Percentiles rank a stretch among this genome's conserved stretches.
phyloP scores from a whole-genome alignment of 2,329 filamentous ascomycete genomes.

The Trichoderma guizhouense region DNA sequence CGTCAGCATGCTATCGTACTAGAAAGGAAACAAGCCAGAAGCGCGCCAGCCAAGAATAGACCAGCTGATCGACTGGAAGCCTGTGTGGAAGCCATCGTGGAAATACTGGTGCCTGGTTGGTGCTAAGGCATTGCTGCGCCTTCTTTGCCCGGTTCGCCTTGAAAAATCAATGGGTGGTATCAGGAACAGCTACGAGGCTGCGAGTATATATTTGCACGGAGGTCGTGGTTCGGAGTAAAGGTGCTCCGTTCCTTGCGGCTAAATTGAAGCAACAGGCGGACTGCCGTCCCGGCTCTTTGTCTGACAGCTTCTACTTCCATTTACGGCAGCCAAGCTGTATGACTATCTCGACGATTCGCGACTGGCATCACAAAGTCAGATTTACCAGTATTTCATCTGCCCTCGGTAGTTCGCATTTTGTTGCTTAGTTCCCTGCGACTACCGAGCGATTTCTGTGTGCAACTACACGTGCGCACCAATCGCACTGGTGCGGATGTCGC shows the following conservation, averaged over 20 bases:
- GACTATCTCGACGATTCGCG: not conserved
- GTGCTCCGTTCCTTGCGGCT: slow-evolving; percentile 2
- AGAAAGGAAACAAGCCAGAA: too few relatives aligned
- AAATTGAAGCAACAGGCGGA: not conserved
- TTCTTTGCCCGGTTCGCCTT: not conserved
- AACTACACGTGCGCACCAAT: not conserved
- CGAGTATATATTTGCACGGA: not conserved
- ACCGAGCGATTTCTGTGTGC: not conserved
- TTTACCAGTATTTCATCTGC: not conserved
- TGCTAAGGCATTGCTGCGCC: not conserved
- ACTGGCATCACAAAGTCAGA: not conserved
- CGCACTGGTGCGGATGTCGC: not conserved
- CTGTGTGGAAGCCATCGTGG: not conserved
- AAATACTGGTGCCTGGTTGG: not conserved
- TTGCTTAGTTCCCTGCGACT: not conserved
- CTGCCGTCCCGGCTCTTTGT: not conserved
- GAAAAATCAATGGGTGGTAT: not conserved
- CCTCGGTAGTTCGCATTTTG: not conserved
- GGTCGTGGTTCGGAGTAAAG: not conserved
- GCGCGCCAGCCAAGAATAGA: not conserved
- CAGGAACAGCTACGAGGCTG: not conserved
- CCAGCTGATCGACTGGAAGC: not conserved
- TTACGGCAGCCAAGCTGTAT: not conserved
- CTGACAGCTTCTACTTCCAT: not conserved
- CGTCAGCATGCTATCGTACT: not conserved